Percentiles rank a stretch among this genome's conserved stretches.
Conservation (phyloP, 1,284 basidiomycete genomes). For the Leucoagaricus sp. region DNA sequence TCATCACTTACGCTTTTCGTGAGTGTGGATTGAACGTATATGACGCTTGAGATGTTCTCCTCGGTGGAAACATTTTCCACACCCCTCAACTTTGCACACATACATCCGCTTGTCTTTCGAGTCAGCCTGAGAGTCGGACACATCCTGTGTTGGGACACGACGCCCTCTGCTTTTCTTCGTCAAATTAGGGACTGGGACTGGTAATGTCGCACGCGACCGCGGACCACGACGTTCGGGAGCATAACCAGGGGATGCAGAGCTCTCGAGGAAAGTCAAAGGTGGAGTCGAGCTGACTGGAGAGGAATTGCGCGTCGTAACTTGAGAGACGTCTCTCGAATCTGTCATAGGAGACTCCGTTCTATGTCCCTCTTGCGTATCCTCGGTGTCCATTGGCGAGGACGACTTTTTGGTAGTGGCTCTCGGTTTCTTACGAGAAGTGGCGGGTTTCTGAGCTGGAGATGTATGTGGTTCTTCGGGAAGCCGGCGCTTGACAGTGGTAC, state of each 20-base stretch:
- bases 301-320: conserved; percentile 11
- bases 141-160: conserved; percentile 55
- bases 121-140: conserved; percentile 38
- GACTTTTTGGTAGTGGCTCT: conserved; percentile 15
- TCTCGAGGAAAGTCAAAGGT: conserved; percentile 23
- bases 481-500: conserved; percentile 30
- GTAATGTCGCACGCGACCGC: conserved; percentile 42
- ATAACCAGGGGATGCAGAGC: conserved; percentile 18
- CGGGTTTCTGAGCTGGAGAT: conserved; percentile 17
- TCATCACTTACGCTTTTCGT: conserved; percentile 72
- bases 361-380: conserved; percentile 11
- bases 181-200: conserved; percentile 67
- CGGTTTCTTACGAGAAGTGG: conserved; percentile 22
- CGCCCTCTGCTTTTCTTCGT: conserved; percentile 75
- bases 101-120: conserved; percentile 42
- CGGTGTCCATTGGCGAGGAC: conserved; percentile 16
- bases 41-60: conserved; percentile 81
- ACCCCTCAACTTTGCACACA: conserved; percentile 65
- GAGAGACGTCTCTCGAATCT: conserved; percentile 6
- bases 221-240: conserved; percentile 25
- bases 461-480: conserved; percentile 3
- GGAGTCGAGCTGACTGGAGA: conserved; percentile 13
- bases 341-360: conserved; percentile 17
- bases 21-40: conserved; percentile 73
- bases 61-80: conserved; percentile 73